These are phyloP conservation scores for Colletotrichum coccodes DNA, from an alignment of 2,329 filamentous ascomycete genomes.

Conservation along the genomic window DNA sequence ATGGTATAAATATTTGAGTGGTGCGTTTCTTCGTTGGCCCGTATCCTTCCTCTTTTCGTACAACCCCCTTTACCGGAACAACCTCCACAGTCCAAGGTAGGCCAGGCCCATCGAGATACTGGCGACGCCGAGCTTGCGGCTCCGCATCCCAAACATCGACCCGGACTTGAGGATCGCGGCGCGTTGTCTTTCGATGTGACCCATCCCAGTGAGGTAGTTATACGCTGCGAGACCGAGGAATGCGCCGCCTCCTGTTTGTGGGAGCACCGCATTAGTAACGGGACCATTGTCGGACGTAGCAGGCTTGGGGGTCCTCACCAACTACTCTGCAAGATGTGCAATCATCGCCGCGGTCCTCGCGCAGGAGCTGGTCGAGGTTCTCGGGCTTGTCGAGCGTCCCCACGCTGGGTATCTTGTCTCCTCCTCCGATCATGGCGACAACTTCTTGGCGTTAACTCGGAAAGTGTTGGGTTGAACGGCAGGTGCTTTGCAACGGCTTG, in stretches of 20 bases:
- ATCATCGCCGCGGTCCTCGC: conserved; percentile 68
- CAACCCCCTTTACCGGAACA: conserved; percentile 60
- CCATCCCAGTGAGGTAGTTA: conserved; percentile 80
- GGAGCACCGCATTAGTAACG: conserved; percentile 10
- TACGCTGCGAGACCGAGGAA: conserved; percentile 82
- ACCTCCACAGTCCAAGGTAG: conserved; percentile 76
- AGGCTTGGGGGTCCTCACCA: conserved; percentile 59
- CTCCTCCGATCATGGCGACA: conserved; percentile 49
- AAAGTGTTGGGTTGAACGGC: background rate
- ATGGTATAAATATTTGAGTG: conserved; percentile 1
- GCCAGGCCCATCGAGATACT: conserved; percentile 74
- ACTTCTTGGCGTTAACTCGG: background rate
- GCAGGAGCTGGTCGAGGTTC: conserved; percentile 67
- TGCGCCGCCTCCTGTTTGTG: conserved; percentile 71
- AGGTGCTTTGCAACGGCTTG: background rate
- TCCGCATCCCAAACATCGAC: conserved; percentile 78
- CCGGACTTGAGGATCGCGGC: conserved; percentile 74
- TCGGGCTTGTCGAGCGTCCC: conserved; percentile 69
- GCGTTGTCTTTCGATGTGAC: conserved; percentile 74
- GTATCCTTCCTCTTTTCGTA: background rate
- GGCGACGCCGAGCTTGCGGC: conserved; percentile 73
- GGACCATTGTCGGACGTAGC: background rate
- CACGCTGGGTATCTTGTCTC: conserved; percentile 60
- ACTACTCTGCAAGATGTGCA: conserved; percentile 78
- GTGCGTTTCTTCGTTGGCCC: background rate